phyloP scores from a whole-genome alignment of 441 rosid species.

The Erodium trifolium region DNA sequence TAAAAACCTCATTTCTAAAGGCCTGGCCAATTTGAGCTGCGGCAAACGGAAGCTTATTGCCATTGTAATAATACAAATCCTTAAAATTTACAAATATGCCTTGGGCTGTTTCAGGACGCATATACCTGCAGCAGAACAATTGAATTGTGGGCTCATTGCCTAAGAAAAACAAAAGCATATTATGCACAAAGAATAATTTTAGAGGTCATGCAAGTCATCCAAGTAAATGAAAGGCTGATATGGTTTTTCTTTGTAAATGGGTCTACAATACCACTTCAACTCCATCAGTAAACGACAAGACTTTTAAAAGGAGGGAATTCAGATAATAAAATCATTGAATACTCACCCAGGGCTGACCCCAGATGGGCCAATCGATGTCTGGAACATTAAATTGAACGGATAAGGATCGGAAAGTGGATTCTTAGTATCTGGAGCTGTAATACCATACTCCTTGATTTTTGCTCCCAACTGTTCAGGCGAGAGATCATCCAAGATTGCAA shows the following conservation, averaged over 20 bases:
- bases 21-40: conserved; percentile 23
- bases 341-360: conserved; percentile 56
- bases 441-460: conserved; percentile 67
- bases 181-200: background rate
- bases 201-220: background rate
- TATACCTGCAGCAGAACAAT: conserved; percentile 36
- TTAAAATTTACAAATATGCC: conserved; percentile 68
- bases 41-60: conserved; percentile 64
- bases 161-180: too few relatives aligned
- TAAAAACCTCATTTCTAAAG: conserved; percentile 57
- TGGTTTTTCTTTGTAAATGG: background rate
- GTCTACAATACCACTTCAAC: background rate
- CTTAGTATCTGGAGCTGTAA: conserved; percentile 54
- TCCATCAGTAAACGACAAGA: background rate
- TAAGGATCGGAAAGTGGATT: conserved; percentile 57
- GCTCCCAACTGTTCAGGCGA: conserved; percentile 64
- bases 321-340: background rate
- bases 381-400: conserved; percentile 69
- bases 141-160: background rate
- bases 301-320: background rate
- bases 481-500: conserved; percentile 60
- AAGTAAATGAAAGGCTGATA: background rate
- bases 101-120: conserved; percentile 83
- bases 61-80: conserved; percentile 61
- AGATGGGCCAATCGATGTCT: conserved; percentile 71